Conservation (phyloP, 73 alveolate species). For the Stentor coeruleus region DNA sequence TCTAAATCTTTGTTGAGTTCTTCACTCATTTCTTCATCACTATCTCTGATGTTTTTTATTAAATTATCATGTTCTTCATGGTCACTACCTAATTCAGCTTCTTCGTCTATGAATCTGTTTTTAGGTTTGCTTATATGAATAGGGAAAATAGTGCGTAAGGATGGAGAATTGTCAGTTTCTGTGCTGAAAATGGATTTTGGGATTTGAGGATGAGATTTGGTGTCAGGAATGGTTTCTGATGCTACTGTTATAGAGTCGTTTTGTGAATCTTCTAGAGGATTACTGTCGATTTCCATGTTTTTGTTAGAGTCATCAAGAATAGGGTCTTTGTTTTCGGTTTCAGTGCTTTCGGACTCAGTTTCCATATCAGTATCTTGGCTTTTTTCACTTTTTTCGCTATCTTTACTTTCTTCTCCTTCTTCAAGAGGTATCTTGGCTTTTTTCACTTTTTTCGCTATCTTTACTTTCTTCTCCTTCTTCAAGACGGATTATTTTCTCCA, state of each 20-base stretch:
- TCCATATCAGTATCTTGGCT: not conserved
- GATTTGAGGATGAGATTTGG: not conserved
- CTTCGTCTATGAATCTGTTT: not conserved
- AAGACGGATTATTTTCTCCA: not conserved
- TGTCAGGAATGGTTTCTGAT: no score
- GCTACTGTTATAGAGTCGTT: conserved; percentile 16
- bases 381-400: not conserved
- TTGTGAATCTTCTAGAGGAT: not conserved
- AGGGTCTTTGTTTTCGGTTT: not conserved
- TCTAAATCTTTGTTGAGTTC: not conserved
- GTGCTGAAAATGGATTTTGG: not conserved
- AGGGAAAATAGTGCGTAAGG: not conserved
- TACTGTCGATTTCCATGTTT: not conserved
- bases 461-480: conserved; percentile 13
- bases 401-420: conserved; percentile 11
- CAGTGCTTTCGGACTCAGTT: not conserved
- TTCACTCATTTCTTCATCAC: not conserved
- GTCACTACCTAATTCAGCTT: conserved; percentile 21
- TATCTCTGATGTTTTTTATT: not conserved
- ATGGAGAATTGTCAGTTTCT: not conserved
- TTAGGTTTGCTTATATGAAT: not conserved
- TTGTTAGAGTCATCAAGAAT: not conserved
- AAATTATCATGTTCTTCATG: conserved; percentile 22
- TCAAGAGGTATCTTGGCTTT: not conserved
- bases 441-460: not conserved